phyloP scores from a whole-genome alignment of 2,329 filamentous ascomycete genomes.

The Triangularia setosa region DNA sequence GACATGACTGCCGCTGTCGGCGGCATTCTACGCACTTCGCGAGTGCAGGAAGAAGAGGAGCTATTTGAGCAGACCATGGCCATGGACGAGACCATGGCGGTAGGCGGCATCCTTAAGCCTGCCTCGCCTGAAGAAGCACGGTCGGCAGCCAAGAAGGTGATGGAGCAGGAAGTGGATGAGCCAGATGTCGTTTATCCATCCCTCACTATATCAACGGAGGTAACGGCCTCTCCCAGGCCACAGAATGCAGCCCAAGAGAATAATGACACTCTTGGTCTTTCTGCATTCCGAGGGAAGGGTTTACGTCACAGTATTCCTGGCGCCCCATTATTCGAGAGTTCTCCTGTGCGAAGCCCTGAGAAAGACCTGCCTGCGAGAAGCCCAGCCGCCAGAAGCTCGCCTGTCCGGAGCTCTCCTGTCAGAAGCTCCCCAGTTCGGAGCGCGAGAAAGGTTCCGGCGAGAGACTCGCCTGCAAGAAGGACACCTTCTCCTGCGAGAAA shows the following conservation, averaged over 20 bases:
- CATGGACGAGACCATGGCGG: conserved; percentile 64
- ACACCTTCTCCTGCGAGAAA: conserved; percentile 16
- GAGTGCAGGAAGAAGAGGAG: conserved; percentile 32
- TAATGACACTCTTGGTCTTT: conserved; percentile 48
- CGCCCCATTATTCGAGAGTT: conserved; percentile 36
- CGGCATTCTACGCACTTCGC: conserved; percentile 43
- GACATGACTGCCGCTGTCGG: conserved; percentile 64
- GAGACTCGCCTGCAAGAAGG: background rate
- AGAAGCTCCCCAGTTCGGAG: conserved; percentile 15
- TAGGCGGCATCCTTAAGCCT: conserved; percentile 57
- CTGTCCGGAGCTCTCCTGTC: conserved; percentile 12
- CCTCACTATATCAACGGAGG: conserved; percentile 38
- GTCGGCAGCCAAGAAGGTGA: conserved; percentile 50
- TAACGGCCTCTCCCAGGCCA: conserved; percentile 35
- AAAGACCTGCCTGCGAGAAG: conserved; percentile 3
- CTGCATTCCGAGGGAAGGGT: conserved; percentile 48
- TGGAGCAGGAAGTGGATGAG: conserved; percentile 55
- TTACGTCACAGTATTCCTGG: conserved; percentile 47
- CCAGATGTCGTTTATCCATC: conserved; percentile 37
- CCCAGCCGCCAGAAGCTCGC: conserved; percentile 14
- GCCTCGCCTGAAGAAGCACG: conserved; percentile 37
- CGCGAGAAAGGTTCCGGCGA: conserved; percentile 1
- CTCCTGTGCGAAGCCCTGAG: conserved; percentile 12
- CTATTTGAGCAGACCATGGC: conserved; percentile 43
- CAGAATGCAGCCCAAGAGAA: conserved; percentile 39